Evolutionary conservation across 371 early-diverging fungal species (phyloP).

Genomic region (Zychaea mexicana): DNA sequence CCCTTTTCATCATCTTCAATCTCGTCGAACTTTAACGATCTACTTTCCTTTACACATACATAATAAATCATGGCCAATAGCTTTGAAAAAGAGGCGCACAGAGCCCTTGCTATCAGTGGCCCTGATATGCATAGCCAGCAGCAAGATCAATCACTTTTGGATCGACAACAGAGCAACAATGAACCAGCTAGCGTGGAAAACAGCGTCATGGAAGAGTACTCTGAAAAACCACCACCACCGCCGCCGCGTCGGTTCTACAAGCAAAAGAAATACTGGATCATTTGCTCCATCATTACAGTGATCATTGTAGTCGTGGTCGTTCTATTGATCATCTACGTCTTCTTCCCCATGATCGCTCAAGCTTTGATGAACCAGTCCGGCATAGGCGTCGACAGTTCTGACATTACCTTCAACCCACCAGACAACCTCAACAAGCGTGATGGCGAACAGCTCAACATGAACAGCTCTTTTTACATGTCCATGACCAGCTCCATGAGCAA

Average conservation of each 20-base stretch:
- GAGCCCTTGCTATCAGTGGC: constrained; percentile 13
- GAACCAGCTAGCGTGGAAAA: constrained; percentile 7
- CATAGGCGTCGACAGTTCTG: constrained; percentile 49
- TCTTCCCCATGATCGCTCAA: constrained; percentile 65
- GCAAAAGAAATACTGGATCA: constrained; percentile 59
- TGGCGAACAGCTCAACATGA: constrained; percentile 23
- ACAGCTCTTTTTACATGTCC: constrained; percentile 44
- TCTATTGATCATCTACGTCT: constrained; percentile 52
- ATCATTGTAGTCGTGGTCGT: constrained; percentile 55
- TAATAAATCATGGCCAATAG: neutral
- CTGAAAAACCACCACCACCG: constrained; percentile 45
- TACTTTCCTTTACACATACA: constrained; percentile 1
- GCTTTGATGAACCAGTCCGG: constrained; percentile 52
- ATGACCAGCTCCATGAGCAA: constrained; percentile 53
- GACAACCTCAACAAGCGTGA: constrained; percentile 27
- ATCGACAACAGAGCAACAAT: neutral
- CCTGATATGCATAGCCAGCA: constrained; percentile 49
- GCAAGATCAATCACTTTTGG: constrained; percentile 61
- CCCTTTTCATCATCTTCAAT: neutral
- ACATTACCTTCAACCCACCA: constrained; percentile 51
- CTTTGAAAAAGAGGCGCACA: constrained; percentile 1
- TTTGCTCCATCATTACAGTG: constrained; percentile 49
- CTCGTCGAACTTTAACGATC: too few relatives aligned
- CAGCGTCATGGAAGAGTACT: constrained; percentile 42
- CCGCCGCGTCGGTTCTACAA: constrained; percentile 52